Evolutionary conservation across 2,329 filamentous ascomycete species (phyloP).

Genomic region (Zymoseptoria passerinii): DNA sequence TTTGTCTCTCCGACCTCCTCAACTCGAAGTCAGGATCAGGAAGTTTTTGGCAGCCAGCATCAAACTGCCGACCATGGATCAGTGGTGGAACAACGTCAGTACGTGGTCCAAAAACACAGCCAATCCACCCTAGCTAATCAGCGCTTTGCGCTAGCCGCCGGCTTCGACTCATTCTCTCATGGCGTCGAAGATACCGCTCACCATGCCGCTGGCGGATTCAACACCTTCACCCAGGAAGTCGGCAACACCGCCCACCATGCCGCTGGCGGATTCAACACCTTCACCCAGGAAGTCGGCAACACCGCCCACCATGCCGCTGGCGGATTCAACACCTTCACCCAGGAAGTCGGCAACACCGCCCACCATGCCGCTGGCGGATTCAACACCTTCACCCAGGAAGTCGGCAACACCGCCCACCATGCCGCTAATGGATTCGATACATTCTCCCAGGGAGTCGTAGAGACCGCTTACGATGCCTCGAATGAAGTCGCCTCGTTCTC

Average conservation of each 20-base stretch:
- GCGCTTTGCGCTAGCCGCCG: no score
- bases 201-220: not conserved
- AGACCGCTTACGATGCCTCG: not conserved
- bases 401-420: not conserved
- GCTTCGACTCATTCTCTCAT: not conserved
- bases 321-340: not conserved
- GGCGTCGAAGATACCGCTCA: not conserved
- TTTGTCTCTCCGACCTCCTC: not conserved
- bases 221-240: not conserved
- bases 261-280: not conserved
- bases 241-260: not conserved
- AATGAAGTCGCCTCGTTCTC: not conserved
- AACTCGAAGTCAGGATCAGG: no score
- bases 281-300: not conserved
- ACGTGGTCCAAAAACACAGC: not conserved
- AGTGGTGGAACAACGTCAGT: not conserved
- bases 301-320: not conserved
- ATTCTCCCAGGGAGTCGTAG: no score
- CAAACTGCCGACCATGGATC: not conserved
- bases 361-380: not conserved
- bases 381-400: not conserved
- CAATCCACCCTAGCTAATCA: no score
- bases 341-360: not conserved
- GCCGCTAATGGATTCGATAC: no score
- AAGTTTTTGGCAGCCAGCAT: not conserved